phyloP scores from a whole-genome alignment of 495 filamentous ascomycete genomes.

The Xylaria nigripes region DNA sequence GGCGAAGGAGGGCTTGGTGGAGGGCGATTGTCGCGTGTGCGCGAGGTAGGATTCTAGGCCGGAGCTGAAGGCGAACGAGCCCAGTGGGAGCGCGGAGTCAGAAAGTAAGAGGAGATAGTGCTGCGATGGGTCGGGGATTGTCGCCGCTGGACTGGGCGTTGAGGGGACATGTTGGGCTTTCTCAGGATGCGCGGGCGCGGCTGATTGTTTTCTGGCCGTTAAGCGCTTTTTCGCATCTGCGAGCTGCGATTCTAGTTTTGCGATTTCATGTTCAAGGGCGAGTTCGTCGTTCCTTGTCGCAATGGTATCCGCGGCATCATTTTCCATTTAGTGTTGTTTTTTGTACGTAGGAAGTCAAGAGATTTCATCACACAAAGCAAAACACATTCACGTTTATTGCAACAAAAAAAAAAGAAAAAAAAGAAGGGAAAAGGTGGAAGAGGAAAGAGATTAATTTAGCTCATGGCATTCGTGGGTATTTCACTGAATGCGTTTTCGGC shows the following conservation, averaged over 20 bases:
- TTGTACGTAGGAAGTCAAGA: too few relatives aligned
- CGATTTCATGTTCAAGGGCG: slow-evolving; percentile 23
- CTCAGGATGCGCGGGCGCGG: neutral
- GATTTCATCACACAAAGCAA: too few relatives aligned
- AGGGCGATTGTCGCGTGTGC: slow-evolving; percentile 47
- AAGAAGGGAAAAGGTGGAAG: neutral
- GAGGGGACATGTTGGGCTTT: neutral
- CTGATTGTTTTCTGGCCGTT: neutral
- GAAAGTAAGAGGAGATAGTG: slow-evolving; percentile 88
- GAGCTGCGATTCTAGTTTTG: slow-evolving; percentile 31
- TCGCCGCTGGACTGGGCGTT: slow-evolving; percentile 13
- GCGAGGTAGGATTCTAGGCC: slow-evolving; percentile 91
- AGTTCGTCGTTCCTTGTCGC: neutral
- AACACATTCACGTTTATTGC: neutral
- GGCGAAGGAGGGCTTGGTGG: slow-evolving; percentile 43
- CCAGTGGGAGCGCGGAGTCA: slow-evolving; percentile 90
- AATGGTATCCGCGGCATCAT: neutral
- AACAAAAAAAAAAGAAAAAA: neutral
- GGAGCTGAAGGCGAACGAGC: slow-evolving; percentile 93
- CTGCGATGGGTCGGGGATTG: slow-evolving; percentile 18
- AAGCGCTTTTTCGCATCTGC: slow-evolving; percentile 27
- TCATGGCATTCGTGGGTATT: slow-evolving; percentile 1
- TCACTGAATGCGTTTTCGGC: too few relatives aligned
- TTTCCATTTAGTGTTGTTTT: neutral
- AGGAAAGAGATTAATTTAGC: neutral